Percentiles rank a stretch among this genome's conserved stretches.
Evolutionary conservation across 371 early-diverging fungal species (phyloP).

Genomic region (Massospora cicadina): DNA sequence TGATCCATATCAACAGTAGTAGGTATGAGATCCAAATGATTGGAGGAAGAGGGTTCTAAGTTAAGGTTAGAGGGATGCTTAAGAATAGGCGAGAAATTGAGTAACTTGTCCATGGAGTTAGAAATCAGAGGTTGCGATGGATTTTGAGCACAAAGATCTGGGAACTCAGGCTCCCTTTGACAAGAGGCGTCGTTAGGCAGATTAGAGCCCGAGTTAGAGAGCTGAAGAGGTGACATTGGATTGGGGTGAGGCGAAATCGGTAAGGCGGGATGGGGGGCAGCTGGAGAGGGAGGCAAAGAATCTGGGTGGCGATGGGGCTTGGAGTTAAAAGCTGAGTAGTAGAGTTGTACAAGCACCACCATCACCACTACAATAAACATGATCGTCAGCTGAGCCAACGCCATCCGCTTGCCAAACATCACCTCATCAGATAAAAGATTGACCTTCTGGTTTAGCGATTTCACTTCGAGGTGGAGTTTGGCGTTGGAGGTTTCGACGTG

Average conservation of each 20-base stretch:
- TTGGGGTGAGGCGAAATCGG: background rate
- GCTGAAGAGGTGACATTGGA: background rate
- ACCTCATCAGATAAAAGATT: background rate
- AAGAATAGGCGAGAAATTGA: too few relatives aligned
- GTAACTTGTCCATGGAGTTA: background rate
- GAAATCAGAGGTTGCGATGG: background rate
- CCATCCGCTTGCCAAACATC: constrained; percentile 1
- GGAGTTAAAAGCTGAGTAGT: background rate
- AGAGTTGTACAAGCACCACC: background rate
- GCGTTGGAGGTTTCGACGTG: background rate
- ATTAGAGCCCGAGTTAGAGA: background rate
- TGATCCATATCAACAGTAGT: too few relatives aligned
- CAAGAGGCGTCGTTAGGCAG: background rate
- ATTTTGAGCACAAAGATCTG: background rate
- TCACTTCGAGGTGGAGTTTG: background rate
- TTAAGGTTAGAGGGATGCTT: too few relatives aligned
- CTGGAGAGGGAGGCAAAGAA: background rate
- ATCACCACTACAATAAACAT: constrained; percentile 5
- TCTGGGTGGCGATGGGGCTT: background rate
- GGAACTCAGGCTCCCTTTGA: background rate
- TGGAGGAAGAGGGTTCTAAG: too few relatives aligned
- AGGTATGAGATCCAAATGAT: too few relatives aligned
- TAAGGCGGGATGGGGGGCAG: background rate
- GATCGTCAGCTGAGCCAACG: background rate
- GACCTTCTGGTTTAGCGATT: background rate